Evolutionary conservation across 768 basidiomycete species (phyloP), one percentile per base, ranked within the genome.

Genomic region (Tylopilus subfusipes): DNA sequence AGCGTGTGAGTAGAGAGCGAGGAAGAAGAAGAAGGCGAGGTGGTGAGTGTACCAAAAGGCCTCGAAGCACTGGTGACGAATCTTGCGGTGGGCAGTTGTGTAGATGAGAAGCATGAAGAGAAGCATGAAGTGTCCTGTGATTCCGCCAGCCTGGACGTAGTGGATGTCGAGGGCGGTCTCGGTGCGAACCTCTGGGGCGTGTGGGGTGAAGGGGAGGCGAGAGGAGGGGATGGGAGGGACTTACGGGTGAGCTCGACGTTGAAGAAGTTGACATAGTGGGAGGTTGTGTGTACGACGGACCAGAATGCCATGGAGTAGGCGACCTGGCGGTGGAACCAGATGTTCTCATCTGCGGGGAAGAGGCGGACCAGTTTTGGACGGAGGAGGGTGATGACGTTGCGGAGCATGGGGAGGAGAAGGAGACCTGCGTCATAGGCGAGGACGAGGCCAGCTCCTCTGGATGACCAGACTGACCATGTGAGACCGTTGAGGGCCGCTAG

Each of bases 31-130:
- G 79, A 94, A 92, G 12, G 90, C 91, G 38, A 94, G 82, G 62
- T 95, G 94, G 60, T 96, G 94, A 31, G 93, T 94, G 71, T 94
- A 96, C 93, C 93, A 96, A 78, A 98, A 98, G 1, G 83, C 91
- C 71, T 98, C 94, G 72, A 95, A 97, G 75, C 85, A 90, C 71
- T 93, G 90, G 56, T 81, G 71, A 61, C 94, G 88, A 58, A 98
- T 85, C 72, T 89, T 93, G 66, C 83, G 79, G 72, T 94, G 91
- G 4, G 94, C 93, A 21, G 93, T 94, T 38, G 89, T 82, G 70
- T 95, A 96, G 81, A 96, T 93, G 63, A 93, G 68, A 60, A 98
- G 70, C 91, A 98, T 93, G 70, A 94, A 85, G 56, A 97, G 76
- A 39, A 96, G 82, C 93, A 96, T 94, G 71, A 93, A 89, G 69